phyloP scores from a whole-genome alignment of 2,329 filamentous ascomycete genomes.

The Dactylellina sp. region DNA sequence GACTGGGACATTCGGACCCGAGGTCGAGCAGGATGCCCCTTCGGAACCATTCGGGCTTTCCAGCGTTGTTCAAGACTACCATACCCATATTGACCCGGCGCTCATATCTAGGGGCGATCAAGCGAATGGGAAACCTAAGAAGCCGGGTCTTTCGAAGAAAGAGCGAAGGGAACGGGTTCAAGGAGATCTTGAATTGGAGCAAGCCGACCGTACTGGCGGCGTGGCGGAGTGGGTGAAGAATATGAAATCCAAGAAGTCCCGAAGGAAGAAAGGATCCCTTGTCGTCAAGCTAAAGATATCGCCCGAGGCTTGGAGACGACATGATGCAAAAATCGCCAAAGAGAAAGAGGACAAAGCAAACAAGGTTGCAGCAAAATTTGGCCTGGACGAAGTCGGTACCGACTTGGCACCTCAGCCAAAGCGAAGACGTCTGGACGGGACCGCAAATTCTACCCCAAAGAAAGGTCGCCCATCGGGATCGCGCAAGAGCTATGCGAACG shows the following conservation, averaged over 20 bases:
- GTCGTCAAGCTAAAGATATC: conserved; percentile 46
- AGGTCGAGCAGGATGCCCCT: conserved; percentile 38
- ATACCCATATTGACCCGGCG: conserved; percentile 30
- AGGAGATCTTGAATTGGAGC: conserved; percentile 39
- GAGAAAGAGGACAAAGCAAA: conserved; percentile 51
- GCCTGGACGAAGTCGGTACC: conserved; percentile 42
- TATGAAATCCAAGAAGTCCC: conserved; percentile 46
- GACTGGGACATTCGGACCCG: conserved; percentile 29
- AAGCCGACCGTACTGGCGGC: conserved; percentile 30
- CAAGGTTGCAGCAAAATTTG: conserved; percentile 46
- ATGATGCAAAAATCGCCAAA: conserved; percentile 29
- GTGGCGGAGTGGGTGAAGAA: conserved; percentile 52
- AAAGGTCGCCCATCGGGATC: conserved; percentile 41
- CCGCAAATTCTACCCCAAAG: conserved; percentile 9
- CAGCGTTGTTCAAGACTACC: conserved; percentile 16
- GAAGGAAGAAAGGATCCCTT: conserved; percentile 40
- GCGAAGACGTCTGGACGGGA: conserved; percentile 33
- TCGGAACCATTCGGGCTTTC: conserved; percentile 40
- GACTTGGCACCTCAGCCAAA: conserved; percentile 48
- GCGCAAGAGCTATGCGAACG: conserved; percentile 27
- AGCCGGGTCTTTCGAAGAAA: conserved; percentile 22
- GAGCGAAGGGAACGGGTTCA: conserved; percentile 47
- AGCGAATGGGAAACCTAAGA: conserved; percentile 33
- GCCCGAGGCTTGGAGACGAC: conserved; percentile 51
- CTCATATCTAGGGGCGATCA: conserved; percentile 6